A percentile compares a stretch with the other conserved stretches of the same genome.
Evolutionary conservation across 495 filamentous ascomycete genomes (phyloP).

Genomic region (Penicillium lividum): DNA sequence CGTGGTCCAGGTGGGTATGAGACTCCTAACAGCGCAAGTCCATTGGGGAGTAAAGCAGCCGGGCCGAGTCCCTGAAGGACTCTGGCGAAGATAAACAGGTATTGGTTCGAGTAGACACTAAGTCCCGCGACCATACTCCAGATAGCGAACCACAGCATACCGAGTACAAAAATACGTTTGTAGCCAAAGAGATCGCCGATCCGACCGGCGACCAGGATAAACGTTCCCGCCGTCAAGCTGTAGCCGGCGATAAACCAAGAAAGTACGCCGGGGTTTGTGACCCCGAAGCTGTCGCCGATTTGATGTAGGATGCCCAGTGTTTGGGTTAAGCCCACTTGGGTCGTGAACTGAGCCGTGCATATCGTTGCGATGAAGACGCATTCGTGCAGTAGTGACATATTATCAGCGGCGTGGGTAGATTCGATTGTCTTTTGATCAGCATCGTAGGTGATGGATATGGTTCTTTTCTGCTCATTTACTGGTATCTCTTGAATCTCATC

Average conservation of each 20-base stretch:
- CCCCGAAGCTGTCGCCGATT: slow-evolving; percentile 49
- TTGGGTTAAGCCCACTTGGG: slow-evolving; percentile 31
- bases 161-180: slow-evolving; percentile 56
- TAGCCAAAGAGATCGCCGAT: slow-evolving; percentile 61
- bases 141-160: slow-evolving; percentile 57
- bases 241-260: slow-evolving; percentile 61
- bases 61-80: slow-evolving; percentile 63
- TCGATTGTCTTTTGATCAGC: background rate
- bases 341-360: slow-evolving; percentile 40
- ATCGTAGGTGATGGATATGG: background rate
- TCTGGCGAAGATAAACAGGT: slow-evolving; percentile 60
- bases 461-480: background rate
- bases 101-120: slow-evolving; percentile 46
- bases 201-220: slow-evolving; percentile 63
- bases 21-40: slow-evolving; percentile 60
- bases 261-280: slow-evolving; percentile 39
- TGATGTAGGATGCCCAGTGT: slow-evolving; percentile 40
- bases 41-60: slow-evolving; percentile 63
- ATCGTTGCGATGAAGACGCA: slow-evolving; percentile 27
- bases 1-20: slow-evolving; percentile 53
- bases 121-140: slow-evolving; percentile 60
- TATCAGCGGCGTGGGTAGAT: background rate
- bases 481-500: background rate
- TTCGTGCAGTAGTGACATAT: background rate
- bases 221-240: slow-evolving; percentile 61